Base-by-base conservation (phyloP, 305 asterid species). In the Fraxinus xanthoxyloides region DNA sequence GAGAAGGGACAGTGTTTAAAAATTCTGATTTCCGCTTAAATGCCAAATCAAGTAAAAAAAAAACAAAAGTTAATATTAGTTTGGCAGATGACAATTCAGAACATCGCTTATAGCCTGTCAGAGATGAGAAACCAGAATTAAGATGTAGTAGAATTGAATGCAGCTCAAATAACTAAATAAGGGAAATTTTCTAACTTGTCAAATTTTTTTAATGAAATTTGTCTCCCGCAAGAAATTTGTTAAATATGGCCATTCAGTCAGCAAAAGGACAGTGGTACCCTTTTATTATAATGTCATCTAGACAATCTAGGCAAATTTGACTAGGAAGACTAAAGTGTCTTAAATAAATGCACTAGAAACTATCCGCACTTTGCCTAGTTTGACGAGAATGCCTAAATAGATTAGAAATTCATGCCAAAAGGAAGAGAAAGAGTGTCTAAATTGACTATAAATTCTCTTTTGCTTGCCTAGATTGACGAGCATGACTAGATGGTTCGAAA, bases 91-190 rank as follows among this genome's bases (percentile, higher is more conserved):
- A 21, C 15, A 13, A 78, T 77, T 32, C 54, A 72, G 21, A 72
- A 21, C 51, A 24, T 30, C 19, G 69, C 36, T 80, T 15, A 40
- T 28, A 72, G 72, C 59, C 65, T 15, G 17, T 19, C 51, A 8
- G 67, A 81, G 72, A 65, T 23, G 31, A 82, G 76, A 77, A 54
- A 54, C 34, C 32, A 26, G 65, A 28, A 38, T 30, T n/a, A 54
- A 32, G 38, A 54, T 13, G 74, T 2, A 61, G 34, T 73, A 35
- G 54, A 63, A 72, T 31, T 28, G 43, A 63, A 82, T 63, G 59
- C 70, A 30, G 76, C 54, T 34, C 24, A 3, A 65, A 23, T 5
- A 69, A 54, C 76, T 56, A 40, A 54, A 43, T 21, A 59, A 19
- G 59, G 72, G 31, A 21, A 21, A 2, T 23, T 23, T 23, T 24